phyloP scores from a whole-genome alignment of 148 eudicot genomes.

The Chenopodium berlandieri region DNA sequence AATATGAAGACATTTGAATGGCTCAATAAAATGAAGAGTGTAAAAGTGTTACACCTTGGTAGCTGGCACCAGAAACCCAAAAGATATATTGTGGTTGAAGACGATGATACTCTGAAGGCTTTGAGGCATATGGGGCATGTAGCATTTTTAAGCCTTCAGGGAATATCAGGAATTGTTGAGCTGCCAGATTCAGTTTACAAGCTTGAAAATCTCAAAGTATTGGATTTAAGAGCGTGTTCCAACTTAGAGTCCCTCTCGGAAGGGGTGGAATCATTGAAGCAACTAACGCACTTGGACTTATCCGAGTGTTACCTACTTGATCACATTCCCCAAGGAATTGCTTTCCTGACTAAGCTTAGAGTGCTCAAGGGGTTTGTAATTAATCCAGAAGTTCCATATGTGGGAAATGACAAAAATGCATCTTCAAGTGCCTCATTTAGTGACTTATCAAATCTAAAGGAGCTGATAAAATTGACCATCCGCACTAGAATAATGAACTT shows the following conservation, averaged over 20 bases:
- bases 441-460: too few species aligned
- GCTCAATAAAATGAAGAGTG: too few species aligned
- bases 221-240: conserved; percentile 19
- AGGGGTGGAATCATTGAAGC: neutral
- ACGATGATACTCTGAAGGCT: neutral
- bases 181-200: conserved; percentile 8
- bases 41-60: conserved; percentile 20
- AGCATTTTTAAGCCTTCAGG: conserved; percentile 10
- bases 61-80: neutral
- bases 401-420: too few species aligned
- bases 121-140: neutral
- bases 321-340: neutral
- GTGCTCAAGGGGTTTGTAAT: conserved; percentile 21
- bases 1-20: too few species aligned
- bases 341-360: neutral
- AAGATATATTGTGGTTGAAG: neutral
- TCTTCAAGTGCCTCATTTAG: too few species aligned
- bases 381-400: neutral
- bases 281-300: conserved; percentile 10
- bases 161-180: neutral
- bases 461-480: too few species aligned
- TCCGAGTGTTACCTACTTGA: conserved; percentile 20
- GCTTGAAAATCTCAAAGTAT: neutral
- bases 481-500: too few species aligned
- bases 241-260: neutral